Conservation (phyloP, 2,329 filamentous ascomycete genomes). For the Tolypocladium endophyticum region DNA sequence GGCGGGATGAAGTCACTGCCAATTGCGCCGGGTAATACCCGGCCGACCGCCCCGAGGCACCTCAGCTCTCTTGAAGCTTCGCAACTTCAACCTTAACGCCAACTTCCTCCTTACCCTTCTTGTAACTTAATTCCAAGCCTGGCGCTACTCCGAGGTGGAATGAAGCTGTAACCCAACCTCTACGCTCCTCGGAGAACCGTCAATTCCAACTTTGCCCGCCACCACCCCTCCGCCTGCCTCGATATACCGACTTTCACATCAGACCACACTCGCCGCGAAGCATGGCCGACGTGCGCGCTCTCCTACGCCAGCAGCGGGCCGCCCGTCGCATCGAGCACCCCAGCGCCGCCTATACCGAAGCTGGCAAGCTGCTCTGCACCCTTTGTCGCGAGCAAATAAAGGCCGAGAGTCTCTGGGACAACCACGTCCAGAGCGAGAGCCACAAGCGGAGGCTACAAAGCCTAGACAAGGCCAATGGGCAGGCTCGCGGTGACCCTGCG, state of each 20-base stretch:
- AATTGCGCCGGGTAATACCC: background rate
- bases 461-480: slow-evolving; percentile 6
- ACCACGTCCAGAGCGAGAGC: slow-evolving; percentile 40
- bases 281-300: slow-evolving; percentile 72
- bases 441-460: slow-evolving; percentile 23
- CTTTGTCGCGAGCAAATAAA: slow-evolving; percentile 56
- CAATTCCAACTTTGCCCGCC: background rate
- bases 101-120: background rate
- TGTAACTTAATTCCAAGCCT: background rate
- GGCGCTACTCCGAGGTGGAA: background rate
- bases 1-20: background rate
- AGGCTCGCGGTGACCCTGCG: slow-evolving; percentile 4
- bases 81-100: slow-evolving; percentile 2
- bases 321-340: slow-evolving; percentile 63
- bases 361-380: slow-evolving; percentile 57
- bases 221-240: background rate
- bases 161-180: background rate
- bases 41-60: background rate
- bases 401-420: slow-evolving; percentile 56
- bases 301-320: slow-evolving; percentile 68
- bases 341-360: slow-evolving; percentile 55
- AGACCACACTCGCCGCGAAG: background rate
- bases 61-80: background rate
- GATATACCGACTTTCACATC: background rate
- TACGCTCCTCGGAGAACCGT: background rate